Conservation (phyloP, 2,329 filamentous ascomycete genomes). For the Calonectria pauciramosa region DNA sequence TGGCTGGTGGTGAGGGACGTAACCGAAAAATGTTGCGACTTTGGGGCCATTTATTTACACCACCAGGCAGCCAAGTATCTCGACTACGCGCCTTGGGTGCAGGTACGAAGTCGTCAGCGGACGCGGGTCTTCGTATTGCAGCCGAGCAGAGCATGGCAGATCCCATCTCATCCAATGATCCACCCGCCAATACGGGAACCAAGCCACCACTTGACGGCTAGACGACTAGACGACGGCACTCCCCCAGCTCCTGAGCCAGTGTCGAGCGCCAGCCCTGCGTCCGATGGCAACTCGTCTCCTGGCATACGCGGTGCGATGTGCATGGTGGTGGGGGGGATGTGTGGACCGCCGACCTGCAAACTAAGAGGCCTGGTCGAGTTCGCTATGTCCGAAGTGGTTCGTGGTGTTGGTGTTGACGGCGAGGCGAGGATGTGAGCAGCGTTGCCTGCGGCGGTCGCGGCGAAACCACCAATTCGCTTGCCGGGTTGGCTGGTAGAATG, state of each 20-base stretch:
- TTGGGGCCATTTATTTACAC: not conserved
- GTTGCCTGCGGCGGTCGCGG: conserved; percentile 13
- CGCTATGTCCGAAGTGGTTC: not conserved
- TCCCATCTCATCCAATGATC: conserved; percentile 8
- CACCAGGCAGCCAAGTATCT: not conserved
- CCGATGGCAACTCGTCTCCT: not conserved
- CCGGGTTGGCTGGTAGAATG: not conserved
- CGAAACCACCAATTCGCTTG: not conserved
- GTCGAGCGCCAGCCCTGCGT: not conserved
- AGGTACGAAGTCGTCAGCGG: conserved; percentile 11
- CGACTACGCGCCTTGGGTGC: not conserved
- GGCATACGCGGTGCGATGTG: not conserved
- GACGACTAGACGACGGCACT: not conserved
- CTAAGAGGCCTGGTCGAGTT: conserved; percentile 14
- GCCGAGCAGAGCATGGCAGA: conserved; percentile 12
- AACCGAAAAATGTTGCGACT: conserved; percentile 7
- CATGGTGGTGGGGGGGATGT: conserved; percentile 21
- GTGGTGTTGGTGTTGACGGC: conserved; percentile 10
- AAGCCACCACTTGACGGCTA: conserved; percentile 13
- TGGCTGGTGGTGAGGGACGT: not conserved
- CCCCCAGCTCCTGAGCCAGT: not conserved
- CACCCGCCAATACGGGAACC: conserved; percentile 15
- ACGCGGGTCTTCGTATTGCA: conserved; percentile 16
- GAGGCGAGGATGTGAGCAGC: not conserved
- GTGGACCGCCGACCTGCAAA: conserved; percentile 21